Evolutionary conservation across 176 grass and related monocot species (phyloP), one percentile per base, ranked within the genome.

Genomic region (Lolium rigidum): DNA sequence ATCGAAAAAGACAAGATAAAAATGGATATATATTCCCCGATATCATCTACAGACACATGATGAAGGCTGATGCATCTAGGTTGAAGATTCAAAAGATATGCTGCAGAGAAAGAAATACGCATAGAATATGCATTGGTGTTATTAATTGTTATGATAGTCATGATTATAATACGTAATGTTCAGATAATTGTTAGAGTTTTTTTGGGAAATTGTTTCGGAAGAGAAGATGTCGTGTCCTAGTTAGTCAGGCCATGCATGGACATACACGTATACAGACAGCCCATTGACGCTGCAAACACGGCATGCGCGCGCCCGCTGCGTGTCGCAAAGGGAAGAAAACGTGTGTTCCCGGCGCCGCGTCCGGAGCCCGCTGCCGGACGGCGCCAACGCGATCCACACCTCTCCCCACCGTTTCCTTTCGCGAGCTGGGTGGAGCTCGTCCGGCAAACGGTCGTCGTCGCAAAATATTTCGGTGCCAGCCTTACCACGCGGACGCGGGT

Each of bases 271-370:
- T 2, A 9, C 20, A 35, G 20, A 9, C 10, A 21, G 39, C 77
- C 17, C 68, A 11, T 13, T 28, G 70, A 82, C 78, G 88, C 83
- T 6, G 63, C 79, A 77, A 86, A 71, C 83, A 31, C 72, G 72
- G 83, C 52, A 58, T 58, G 69, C 55, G 59, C 8, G 69, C 55
- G 59, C 8, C 18, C 12, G 61, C 51, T 77, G 70, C 83, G 20
- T 62, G 21, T 24, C 10, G 26, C 16, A 0, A 3, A 65, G 83
- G 28, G 56, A 82, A 11, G 31, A 41, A 49, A 15, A 55, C 51
- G 70, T 69, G 83, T 82, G 63, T 17, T 44, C 83, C 71, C 62
- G 72, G 44, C 88, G 79, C 72, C 79, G 84, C 83, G 83, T 86
- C 83, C 63, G 72, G 71, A 81, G 54, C 25, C 72, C 84, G 73